Conservation (phyloP, 345 rosid species). For the Populus davidiana region DNA sequence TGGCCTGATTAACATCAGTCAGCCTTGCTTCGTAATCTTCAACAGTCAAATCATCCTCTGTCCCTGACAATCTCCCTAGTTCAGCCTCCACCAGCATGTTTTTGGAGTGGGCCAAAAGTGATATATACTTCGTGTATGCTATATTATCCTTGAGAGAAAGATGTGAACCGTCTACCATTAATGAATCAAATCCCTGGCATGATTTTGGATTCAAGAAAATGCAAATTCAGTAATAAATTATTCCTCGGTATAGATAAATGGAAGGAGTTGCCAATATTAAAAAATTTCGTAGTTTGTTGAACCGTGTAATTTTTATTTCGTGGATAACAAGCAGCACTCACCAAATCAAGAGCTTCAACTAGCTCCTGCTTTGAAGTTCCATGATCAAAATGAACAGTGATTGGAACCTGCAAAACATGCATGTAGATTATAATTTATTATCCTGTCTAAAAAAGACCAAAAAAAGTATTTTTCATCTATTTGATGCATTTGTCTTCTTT, state of each 20-base stretch:
- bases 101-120: constrained; percentile 64
- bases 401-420: constrained; percentile 67
- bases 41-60: constrained; percentile 93
- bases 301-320: neutral
- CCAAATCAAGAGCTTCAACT: constrained; percentile 72
- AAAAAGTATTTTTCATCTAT: too few species aligned
- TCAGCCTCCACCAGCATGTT: constrained; percentile 87
- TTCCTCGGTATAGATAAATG: neutral
- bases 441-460: too few species aligned
- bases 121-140: constrained; percentile 63
- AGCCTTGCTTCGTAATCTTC: constrained; percentile 91
- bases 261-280: neutral
- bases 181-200: constrained; percentile 81
- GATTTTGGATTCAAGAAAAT: constrained; percentile 11
- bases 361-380: constrained; percentile 82
- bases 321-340: constrained; percentile 27
- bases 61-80: constrained; percentile 88
- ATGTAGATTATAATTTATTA: neutral
- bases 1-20: constrained; percentile 77
- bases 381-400: constrained; percentile 92
- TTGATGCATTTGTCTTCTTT: neutral
- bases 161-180: constrained; percentile 96
- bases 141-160: constrained; percentile 75
- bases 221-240: constrained; percentile 10
- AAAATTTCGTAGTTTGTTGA: neutral